Percentiles rank a stretch among this genome's conserved stretches.
Evolutionary conservation across 116 monocot species (phyloP).

Genomic region (Trichopus zeylanicus): DNA sequence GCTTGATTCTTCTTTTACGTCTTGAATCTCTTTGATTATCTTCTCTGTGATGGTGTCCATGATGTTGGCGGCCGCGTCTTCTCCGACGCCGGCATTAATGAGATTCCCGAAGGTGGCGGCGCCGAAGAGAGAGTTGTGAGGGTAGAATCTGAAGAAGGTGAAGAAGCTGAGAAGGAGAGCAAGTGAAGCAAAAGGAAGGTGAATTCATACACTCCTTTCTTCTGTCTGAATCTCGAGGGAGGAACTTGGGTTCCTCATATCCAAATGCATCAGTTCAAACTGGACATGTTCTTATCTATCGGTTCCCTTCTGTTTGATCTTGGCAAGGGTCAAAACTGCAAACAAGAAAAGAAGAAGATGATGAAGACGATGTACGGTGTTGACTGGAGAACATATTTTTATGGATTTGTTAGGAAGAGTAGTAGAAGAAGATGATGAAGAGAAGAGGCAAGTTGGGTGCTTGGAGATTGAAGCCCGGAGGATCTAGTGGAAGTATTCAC

Average conservation of each 20-base stretch:
- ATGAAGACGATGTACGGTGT: neutral
- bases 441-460: no score
- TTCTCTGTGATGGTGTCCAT: slow-evolving; percentile 29
- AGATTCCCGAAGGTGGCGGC: neutral
- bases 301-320: neutral
- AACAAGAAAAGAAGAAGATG: neutral
- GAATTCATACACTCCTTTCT: slow-evolving; percentile 24
- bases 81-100: neutral
- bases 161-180: slow-evolving; percentile 31
- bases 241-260: slow-evolving; percentile 16
- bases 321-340: neutral
- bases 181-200: slow-evolving; percentile 27
- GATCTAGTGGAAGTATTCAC: neutral
- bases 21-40: slow-evolving; percentile 24
- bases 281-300: neutral
- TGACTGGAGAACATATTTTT: neutral
- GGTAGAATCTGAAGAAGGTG: slow-evolving; percentile 29
- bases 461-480: slow-evolving; percentile 6
- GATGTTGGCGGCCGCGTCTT: neutral
- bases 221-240: slow-evolving; percentile 11
- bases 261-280: neutral
- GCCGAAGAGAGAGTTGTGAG: slow-evolving; percentile 16
- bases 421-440: no score
- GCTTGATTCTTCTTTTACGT: slow-evolving; percentile 4
- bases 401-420: no score